Conservation (phyloP, 257 asterid species). For the Fraxinus pennsylvanica region DNA sequence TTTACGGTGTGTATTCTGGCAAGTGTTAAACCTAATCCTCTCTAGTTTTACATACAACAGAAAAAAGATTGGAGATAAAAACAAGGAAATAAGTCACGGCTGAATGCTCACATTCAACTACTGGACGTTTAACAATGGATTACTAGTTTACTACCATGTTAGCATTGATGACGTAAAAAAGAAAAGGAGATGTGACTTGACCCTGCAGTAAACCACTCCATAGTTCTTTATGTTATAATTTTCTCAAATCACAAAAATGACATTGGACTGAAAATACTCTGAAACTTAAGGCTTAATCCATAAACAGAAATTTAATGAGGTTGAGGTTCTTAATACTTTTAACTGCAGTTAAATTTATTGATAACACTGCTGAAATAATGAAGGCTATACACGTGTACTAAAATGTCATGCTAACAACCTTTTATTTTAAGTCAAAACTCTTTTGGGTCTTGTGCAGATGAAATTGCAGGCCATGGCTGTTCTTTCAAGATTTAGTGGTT, state of each 20-base stretch:
- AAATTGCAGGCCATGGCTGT: slow-evolving; percentile 18
- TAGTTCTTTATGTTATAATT: neutral
- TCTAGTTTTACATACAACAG: neutral
- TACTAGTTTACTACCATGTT: no score
- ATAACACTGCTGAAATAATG: neutral
- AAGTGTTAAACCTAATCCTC: neutral
- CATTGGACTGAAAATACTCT: neutral
- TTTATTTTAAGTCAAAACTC: neutral
- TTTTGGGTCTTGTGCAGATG: slow-evolving; percentile 34
- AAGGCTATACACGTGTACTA: neutral
- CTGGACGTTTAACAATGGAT: neutral
- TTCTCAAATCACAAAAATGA: neutral
- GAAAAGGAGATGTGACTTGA: neutral
- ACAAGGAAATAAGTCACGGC: neutral
- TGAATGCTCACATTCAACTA: slow-evolving; percentile 1
- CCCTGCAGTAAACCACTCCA: neutral
- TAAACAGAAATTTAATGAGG: neutral
- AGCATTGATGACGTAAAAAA: neutral
- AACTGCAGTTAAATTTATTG: neutral
- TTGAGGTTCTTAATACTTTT: neutral
- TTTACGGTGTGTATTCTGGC: slow-evolving; percentile 2
- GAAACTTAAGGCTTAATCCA: neutral
- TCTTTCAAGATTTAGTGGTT: slow-evolving; percentile 30
- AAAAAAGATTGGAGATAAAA: neutral
- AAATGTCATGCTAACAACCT: neutral